Evolutionary conservation across 169 alveolate genomes (phyloP), one percentile per base, ranked within the genome.

Genomic region (Perkinsus olseni): DNA sequence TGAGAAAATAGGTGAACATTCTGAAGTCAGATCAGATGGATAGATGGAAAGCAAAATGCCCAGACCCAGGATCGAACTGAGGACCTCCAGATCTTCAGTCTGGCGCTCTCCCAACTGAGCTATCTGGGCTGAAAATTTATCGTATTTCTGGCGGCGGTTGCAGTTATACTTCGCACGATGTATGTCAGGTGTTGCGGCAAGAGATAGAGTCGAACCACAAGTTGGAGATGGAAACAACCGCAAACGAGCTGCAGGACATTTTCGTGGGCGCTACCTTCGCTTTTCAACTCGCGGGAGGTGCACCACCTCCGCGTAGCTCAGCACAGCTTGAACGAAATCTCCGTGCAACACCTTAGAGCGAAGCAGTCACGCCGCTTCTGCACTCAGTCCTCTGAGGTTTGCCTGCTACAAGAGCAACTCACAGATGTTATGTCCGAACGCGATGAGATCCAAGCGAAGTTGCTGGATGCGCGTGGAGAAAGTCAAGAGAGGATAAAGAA

Each of bases 101-200:
- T 62, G 82, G 82, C 82, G 82, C 82, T 62, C 82, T 62, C 82
- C 82, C 82, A 62, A 62, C 82, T 62, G 82, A 62, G 82, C 82
- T 62, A 62, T 62, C 82, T 62, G 82, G 82, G 82, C 82, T 62
- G 8, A 6, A 28, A 0, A 6, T 62, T 21, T 3, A 21, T 1
- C 1, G 37, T 62, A 4, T 21, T 13, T 3, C 17, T 24, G 17
- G 34, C 82, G 17, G 28, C 1, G 4, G 82, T 24, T 62, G 82
- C 36, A 24, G 13, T 62, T 13, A 28, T 28, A 21, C 31, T 62
- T 24, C 31, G 13, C 1, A 28, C 34, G 28, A 62, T 62, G 8
- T 24, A 6, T 28, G 4, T 62, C 31, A 62, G 82, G 34, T 21
- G 1, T 28, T 62, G 1, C 82, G 82, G 31, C 82, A 62, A 24